Base-by-base conservation (phyloP, 805 yeast genomes). In the Dipodascus albidus region DNA sequence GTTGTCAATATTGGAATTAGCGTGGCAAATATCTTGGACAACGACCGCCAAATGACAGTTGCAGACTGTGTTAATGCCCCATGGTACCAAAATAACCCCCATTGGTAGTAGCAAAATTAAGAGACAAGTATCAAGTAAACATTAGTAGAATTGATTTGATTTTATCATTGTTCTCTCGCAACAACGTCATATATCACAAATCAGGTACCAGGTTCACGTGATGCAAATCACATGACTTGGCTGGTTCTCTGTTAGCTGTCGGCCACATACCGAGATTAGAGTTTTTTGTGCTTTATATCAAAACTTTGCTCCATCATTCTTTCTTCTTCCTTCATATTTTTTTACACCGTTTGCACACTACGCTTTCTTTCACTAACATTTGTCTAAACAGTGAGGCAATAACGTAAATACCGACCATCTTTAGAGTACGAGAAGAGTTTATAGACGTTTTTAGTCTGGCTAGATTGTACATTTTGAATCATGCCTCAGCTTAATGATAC, bases 1-100 rank as follows among this genome's bases (percentile, higher is more conserved):
- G 87, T 95, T 0, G 91, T 87, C 2, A 73, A 81, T 57, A 79
- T 81, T 8, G 98, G 81, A 0, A 70, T 83, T 47, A 78, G 79
- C 35, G 74, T 86, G 14, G 66, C 73, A 53, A 73, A 75, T 2
- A 70, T 86, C 2, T 61, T 85, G 42, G 84, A 84, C 0, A 61
- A 67, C 8, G 49, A 47, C 24, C 73, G 77, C 48, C 96, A 87
- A 64, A 57, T 83, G 65, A 86, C 93, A 0, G 88, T 85, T 15
- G 87, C 93, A 0, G 77, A 84, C 64, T 87, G 95, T 65, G 87
- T 78, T 19, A 80, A 78, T 38, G 87, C 90, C 1, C 55, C 44
- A 9, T 62, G 65, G 65, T 62, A 62, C 53, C 63, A 62, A 52
- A 52, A 53, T n/a, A 52, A 51, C 50, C 53, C 35, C 47, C 54